phyloP scores from a whole-genome alignment of 495 filamentous ascomycete species.

The Aspergillus ostianus region DNA sequence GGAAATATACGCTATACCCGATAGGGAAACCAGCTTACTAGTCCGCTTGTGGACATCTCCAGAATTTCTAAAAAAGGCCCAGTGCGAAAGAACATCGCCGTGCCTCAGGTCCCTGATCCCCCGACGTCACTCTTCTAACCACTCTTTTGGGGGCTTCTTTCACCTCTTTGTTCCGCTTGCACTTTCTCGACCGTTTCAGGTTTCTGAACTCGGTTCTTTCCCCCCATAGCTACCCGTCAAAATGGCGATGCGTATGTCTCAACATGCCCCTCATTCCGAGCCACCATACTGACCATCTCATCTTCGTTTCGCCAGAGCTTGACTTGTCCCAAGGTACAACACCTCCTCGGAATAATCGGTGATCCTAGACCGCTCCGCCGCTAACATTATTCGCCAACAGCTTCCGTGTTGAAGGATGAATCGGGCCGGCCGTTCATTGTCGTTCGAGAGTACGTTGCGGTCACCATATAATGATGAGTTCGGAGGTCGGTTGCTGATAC shows the following conservation, averaged over 20 bases:
- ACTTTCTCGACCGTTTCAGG: conserved; percentile 10
- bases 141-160: conserved; percentile 19
- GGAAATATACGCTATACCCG: conserved; percentile 31
- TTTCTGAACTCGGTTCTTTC: conserved; percentile 22
- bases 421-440: conserved; percentile 96
- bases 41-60: conserved; percentile 25
- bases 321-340: conserved; percentile 70
- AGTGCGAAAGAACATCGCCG: conserved; percentile 17
- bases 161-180: conserved; percentile 14
- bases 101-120: conserved; percentile 12
- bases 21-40: conserved; percentile 37
- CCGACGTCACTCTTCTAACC: conserved; percentile 7
- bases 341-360: neutral
- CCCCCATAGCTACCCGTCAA: conserved; percentile 44
- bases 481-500: conserved; percentile 19
- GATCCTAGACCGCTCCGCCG: neutral
- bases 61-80: conserved; percentile 32
- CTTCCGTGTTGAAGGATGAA: conserved; percentile 84
- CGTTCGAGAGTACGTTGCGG: conserved; percentile 83
- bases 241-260: conserved; percentile 64
- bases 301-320: conserved; percentile 50
- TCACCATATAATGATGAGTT: conserved; percentile 10
- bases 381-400: conserved; percentile 38
- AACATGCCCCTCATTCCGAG: conserved; percentile 37
- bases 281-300: conserved; percentile 28